A percentile compares a stretch with the other conserved stretches of the same genome.
These are phyloP conservation scores for Wallemia hederae DNA, from an alignment of 1,284 basidiomycete genomes.

Conservation along the genomic window DNA sequence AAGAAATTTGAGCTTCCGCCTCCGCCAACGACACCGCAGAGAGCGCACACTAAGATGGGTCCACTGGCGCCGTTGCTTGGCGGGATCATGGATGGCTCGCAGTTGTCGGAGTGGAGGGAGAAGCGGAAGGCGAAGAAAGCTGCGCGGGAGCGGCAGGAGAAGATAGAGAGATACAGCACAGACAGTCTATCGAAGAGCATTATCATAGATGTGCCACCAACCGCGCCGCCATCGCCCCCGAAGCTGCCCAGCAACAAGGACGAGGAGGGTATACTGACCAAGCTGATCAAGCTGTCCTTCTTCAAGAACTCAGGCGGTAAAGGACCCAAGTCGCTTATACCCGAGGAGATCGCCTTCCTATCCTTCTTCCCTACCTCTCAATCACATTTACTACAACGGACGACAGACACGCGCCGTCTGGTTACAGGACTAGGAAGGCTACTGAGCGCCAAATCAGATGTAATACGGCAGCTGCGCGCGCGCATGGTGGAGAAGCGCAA, in stretches of 20 bases:
- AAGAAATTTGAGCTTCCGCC: background rate
- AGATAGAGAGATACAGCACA: background rate
- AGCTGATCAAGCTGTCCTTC: background rate
- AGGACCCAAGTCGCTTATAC: background rate
- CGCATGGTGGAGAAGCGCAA: conserved; percentile 22
- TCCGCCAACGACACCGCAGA: background rate
- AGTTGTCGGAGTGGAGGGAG: background rate
- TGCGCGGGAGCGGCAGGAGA: background rate
- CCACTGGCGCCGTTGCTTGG: background rate
- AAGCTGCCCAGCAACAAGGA: too few species aligned
- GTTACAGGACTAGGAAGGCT: conserved; percentile 54
- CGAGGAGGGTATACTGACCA: background rate
- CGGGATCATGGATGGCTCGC: background rate
- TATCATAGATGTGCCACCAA: background rate
- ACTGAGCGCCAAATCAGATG: conserved; percentile 51
- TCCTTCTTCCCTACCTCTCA: conserved; percentile 12
- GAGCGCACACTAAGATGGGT: background rate
- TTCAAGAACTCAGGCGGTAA: background rate
- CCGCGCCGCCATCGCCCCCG: background rate
- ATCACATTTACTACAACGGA: conserved; percentile 28
- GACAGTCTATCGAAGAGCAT: background rate
- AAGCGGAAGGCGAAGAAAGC: background rate
- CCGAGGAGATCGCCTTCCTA: background rate
- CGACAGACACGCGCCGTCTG: conserved; percentile 48
- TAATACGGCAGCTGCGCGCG: conserved; percentile 51